Evolutionary conservation across 352 stramenopile genomes (phyloP).

Genomic region (Pythium periplocum): DNA sequence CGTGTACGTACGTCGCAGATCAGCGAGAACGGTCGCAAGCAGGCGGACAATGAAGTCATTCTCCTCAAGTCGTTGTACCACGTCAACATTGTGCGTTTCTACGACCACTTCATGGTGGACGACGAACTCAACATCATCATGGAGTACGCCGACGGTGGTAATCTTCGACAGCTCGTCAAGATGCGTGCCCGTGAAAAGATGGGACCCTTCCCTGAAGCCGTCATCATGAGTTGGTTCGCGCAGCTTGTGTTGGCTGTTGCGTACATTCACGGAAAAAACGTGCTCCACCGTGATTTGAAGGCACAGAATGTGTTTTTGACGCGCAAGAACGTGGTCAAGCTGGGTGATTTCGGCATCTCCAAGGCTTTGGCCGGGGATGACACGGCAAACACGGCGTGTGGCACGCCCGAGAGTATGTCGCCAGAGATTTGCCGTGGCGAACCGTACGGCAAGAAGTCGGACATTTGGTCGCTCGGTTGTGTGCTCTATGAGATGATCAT

Average conservation of each 20-base stretch:
- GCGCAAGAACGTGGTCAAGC: constrained; percentile 82
- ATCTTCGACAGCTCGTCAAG: constrained; percentile 80
- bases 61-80: constrained; percentile 87
- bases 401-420: constrained; percentile 86
- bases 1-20: constrained; percentile 75
- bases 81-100: constrained; percentile 88
- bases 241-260: constrained; percentile 79
- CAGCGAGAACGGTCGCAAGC: constrained; percentile 80
- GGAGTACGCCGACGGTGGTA: constrained; percentile 83
- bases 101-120: constrained; percentile 84
- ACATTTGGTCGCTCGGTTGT: constrained; percentile 88
- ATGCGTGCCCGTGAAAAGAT: constrained; percentile 72
- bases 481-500: constrained; percentile 90
- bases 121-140: constrained; percentile 89
- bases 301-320: constrained; percentile 87
- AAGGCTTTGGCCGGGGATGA: constrained; percentile 79
- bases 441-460: constrained; percentile 86
- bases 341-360: constrained; percentile 87
- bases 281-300: constrained; percentile 85
- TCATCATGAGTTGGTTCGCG: constrained; percentile 87
- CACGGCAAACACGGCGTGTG: constrained; percentile 76
- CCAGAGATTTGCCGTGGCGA: constrained; percentile 85
- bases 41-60: constrained; percentile 87
- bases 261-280: constrained; percentile 88
- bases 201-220: constrained; percentile 73